Base-by-base conservation (phyloP, 495 filamentous ascomycete species). In the Durotheca rogersii region DNA sequence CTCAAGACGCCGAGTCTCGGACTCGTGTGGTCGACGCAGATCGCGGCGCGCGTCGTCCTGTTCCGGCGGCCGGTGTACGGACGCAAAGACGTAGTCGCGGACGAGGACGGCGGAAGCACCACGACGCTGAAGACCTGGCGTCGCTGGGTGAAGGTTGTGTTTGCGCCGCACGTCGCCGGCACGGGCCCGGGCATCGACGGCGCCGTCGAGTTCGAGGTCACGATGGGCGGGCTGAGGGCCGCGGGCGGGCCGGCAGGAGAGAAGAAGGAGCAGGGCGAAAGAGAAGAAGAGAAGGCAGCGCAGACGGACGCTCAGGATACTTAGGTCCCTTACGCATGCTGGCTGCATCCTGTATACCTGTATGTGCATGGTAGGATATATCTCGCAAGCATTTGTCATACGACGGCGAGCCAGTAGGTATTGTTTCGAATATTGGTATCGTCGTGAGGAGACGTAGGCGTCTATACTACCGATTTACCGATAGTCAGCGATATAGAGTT, bases 1-100 rank as follows among this genome's bases (percentile, higher is more conserved):
- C 73, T 83, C 10, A 98, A 97, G 69, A 94, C 88, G 0, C 93
- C 93, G 0, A 83, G 86, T 6, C 70, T 97, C 42, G 93, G 93
- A 0, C 75, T 95, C 9, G 82, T 91, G 18, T 98, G 93, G 93
- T 81, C 88, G 25, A 94, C 89, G 47, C 87, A 93, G 70, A 82
- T 97, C 32, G 79, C 86, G 2, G 83, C 79, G 56, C 83, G 93
- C 6, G 81, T 98, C 42, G 90, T 87, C 3, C 64, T 98, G 40
- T 81, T 86, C 49, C 91, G 84, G 53, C 73, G 79, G 41, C 70
- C 69, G 0, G 72, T 70, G 4, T 73, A 74, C 52, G 73, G 71
- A 10, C 43, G 48, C 11, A 60, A 51, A 32, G 47, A 53, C 3
- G 48, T 55, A 15, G 23, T 49, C 6, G 40, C 50, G 7, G 41